These are phyloP conservation scores for Metrosideros polymorpha DNA, from an alignment of 441 rosid genomes.

Conservation along the genomic window DNA sequence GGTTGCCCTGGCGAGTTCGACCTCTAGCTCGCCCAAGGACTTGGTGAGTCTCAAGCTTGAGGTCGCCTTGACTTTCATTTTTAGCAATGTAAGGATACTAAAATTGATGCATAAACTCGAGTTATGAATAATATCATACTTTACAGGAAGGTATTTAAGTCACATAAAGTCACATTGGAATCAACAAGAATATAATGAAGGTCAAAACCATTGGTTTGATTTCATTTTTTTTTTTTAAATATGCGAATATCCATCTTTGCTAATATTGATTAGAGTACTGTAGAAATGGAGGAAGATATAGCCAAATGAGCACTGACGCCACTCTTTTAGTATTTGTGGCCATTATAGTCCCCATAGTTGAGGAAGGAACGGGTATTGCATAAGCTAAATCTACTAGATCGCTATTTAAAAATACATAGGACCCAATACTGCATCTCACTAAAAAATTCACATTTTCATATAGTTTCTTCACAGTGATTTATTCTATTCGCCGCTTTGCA, in stretches of 20 bases:
- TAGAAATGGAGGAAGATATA: background rate
- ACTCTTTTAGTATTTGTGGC: fast-evolving
- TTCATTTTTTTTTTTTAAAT: too few species aligned
- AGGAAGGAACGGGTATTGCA: background rate
- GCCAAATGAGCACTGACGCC: too few species aligned
- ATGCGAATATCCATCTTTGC: too few species aligned
- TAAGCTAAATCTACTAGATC: background rate
- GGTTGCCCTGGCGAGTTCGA: too few species aligned
- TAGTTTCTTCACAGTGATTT: background rate
- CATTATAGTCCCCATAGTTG: background rate
- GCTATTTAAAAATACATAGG: background rate
- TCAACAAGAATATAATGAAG: background rate
- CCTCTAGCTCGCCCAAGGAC: too few species aligned
- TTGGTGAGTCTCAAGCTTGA: too few species aligned
- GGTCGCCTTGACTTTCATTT: too few species aligned
- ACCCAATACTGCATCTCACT: background rate
- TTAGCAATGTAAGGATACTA: background rate
- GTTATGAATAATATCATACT: background rate
- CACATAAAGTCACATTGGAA: background rate
- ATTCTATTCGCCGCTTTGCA: background rate
- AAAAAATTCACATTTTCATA: background rate
- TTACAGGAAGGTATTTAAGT: background rate
- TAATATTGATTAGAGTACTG: too few species aligned
- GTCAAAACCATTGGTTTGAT: background rate
- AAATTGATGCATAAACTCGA: background rate